Percentiles rank a stretch among this genome's conserved stretches.
These are phyloP conservation scores for Candida sanyaensis DNA, from an alignment of 1,139 yeast species.

Conservation along the genomic window DNA sequence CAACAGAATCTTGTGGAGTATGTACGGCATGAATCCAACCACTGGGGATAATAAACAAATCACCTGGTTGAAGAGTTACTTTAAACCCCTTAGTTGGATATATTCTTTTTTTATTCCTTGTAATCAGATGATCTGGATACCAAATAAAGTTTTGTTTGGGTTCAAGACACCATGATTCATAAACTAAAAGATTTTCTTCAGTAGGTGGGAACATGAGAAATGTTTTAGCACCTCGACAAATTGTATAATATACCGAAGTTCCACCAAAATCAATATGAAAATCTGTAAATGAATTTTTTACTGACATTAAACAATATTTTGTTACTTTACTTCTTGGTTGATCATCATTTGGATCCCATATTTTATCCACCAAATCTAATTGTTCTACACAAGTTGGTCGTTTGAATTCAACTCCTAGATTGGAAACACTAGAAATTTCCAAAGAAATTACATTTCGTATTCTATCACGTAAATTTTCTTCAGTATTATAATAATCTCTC, in stretches of 20 bases:
- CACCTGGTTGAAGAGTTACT: constrained; percentile 68
- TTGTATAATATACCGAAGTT: constrained; percentile 86
- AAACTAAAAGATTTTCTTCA: constrained; percentile 54
- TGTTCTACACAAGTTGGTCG: constrained; percentile 71
- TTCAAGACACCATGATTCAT: constrained; percentile 72
- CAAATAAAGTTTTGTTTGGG: constrained; percentile 65
- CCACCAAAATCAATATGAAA: constrained; percentile 94
- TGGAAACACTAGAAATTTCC: constrained; percentile 64
- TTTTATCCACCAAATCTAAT: constrained; percentile 67
- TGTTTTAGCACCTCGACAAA: constrained; percentile 69
- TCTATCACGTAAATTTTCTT: constrained; percentile 53
- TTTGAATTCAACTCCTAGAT: constrained; percentile 49
- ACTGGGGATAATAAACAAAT: constrained; percentile 79
- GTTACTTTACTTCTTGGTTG: constrained; percentile 66
- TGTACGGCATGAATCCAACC: constrained; percentile 95
- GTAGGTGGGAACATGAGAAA: constrained; percentile 85
- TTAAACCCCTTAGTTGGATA: constrained; percentile 54
- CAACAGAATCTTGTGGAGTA: constrained; percentile 78
- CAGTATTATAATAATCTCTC: constrained; percentile 67
- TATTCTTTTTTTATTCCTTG: constrained; percentile 23
- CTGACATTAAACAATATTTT: constrained; percentile 87
- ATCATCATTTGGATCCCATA: constrained; percentile 49
- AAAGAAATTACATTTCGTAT: constrained; percentile 79
- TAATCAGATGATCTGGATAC: constrained; percentile 54
- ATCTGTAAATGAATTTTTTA: constrained; percentile 77